These are phyloP conservation scores for Avena insularis DNA, from an alignment of 176 grass and related monocot genomes.

Conservation along the genomic window DNA sequence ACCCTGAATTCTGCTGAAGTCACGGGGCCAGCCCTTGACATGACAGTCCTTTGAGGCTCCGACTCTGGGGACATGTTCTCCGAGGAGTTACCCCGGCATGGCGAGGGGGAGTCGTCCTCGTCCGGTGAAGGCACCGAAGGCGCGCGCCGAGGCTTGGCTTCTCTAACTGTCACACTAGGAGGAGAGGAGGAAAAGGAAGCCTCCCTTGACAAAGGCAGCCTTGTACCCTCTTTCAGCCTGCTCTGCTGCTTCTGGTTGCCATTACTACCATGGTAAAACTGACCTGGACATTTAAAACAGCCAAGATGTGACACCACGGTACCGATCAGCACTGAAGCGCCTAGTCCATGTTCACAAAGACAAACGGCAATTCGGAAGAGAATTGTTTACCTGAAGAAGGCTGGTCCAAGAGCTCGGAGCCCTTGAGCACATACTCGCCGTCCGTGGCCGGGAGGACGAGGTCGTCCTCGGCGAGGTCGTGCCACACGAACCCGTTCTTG, in stretches of 20 bases:
- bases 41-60: conserved; percentile 33
- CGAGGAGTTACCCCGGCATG: conserved; percentile 17
- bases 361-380: not conserved
- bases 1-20: conserved; percentile 51
- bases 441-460: conserved; percentile 78
- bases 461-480: conserved; percentile 86
- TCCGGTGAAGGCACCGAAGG: conserved; percentile 53
- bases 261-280: conserved; percentile 49
- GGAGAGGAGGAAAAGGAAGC: conserved; percentile 65
- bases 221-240: conserved; percentile 45
- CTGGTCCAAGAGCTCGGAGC: conserved; percentile 79
- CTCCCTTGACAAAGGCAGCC: conserved; percentile 54
- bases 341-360: not conserved
- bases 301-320: not conserved
- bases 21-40: conserved; percentile 40
- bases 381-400: conserved; percentile 60
- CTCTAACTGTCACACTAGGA: conserved; percentile 54
- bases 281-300: conserved; percentile 44
- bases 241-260: conserved; percentile 62
- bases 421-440: conserved; percentile 94
- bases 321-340: conserved; percentile 6
- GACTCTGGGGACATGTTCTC: conserved; percentile 49
- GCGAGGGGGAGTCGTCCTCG: conserved; percentile 58
- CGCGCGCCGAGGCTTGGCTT: conserved; percentile 48
- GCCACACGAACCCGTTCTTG: conserved; percentile 99